phyloP scores from a whole-genome alignment of 306 rosid genomes.

The Ammopiptanthus mongolicus region DNA sequence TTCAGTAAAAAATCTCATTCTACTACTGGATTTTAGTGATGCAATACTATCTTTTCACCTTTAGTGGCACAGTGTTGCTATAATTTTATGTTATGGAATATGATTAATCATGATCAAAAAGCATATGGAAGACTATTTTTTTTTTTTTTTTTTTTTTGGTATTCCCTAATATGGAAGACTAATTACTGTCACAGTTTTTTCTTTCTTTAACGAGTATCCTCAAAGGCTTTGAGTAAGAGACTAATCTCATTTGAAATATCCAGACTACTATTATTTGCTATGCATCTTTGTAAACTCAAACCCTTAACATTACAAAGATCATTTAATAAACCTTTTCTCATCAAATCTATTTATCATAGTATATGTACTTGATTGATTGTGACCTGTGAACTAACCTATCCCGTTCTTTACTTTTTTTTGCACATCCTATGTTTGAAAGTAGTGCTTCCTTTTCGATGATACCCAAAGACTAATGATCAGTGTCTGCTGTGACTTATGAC shows the following conservation, averaged over 20 bases:
- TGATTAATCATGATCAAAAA: conserved; percentile 20
- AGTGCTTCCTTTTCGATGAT: conserved; percentile 28
- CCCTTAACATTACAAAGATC: too few species aligned
- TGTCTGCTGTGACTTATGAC: conserved; percentile 12
- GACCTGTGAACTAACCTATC: conserved; percentile 42
- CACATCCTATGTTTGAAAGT: conserved; percentile 23
- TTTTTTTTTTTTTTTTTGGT: too few species aligned
- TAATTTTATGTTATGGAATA: neutral
- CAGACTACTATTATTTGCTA: too few species aligned
- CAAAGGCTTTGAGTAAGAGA: too few species aligned
- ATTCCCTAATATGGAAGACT: too few species aligned
- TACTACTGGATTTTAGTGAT: conserved; percentile 39
- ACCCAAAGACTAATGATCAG: conserved; percentile 18
- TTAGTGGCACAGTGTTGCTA: conserved; percentile 28
- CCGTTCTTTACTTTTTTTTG: conserved; percentile 38
- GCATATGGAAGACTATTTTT: conserved; percentile 15
- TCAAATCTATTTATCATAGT: too few species aligned
- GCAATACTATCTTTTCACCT: conserved; percentile 41
- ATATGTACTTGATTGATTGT: conserved; percentile 26
- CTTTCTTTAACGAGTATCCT: too few species aligned
- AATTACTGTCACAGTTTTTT: too few species aligned
- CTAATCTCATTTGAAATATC: too few species aligned
- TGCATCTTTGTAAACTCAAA: too few species aligned
- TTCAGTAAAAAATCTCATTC: conserved; percentile 17
- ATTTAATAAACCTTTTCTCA: too few species aligned